Evolutionary conservation across 306 rosid species (phyloP).

Genomic region (Casuarina glauca): DNA sequence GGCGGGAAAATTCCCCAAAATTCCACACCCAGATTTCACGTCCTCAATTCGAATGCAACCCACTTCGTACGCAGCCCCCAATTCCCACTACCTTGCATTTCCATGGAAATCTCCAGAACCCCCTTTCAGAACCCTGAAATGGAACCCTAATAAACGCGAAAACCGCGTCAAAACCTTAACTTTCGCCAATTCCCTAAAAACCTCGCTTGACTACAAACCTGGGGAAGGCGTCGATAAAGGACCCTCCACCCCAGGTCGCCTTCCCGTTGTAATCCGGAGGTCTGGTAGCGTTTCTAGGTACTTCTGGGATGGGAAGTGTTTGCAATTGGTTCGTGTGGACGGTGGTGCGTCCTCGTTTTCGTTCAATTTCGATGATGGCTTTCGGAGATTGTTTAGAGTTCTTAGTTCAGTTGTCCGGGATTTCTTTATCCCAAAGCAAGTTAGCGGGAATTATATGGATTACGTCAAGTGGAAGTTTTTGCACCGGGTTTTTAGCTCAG

Average conservation of each 20-base stretch:
- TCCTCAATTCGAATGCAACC: slow-evolving; percentile 58
- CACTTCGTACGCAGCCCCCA: slow-evolving; percentile 39
- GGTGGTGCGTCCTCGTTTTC: too few relatives aligned
- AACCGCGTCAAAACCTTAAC: slow-evolving; percentile 23
- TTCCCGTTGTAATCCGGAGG: slow-evolving; percentile 43
- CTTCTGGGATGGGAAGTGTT: slow-evolving; percentile 57
- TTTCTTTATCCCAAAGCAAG: too few relatives aligned
- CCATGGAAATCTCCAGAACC: slow-evolving; percentile 46
- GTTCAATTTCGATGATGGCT: too few relatives aligned
- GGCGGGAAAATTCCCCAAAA: slow-evolving; percentile 30
- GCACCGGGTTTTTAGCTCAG: too few relatives aligned
- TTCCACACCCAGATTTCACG: not conserved
- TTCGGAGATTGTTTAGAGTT: too few relatives aligned
- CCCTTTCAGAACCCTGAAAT: slow-evolving; percentile 13
- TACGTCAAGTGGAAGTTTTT: too few relatives aligned
- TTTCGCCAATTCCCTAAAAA: slow-evolving; percentile 43
- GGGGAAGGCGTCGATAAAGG: slow-evolving; percentile 35
- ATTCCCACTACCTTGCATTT: slow-evolving; percentile 23
- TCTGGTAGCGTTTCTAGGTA: slow-evolving; percentile 63
- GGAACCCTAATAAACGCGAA: slow-evolving; percentile 25
- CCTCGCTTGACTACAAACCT: slow-evolving; percentile 47
- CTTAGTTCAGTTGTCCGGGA: too few relatives aligned
- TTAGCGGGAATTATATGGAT: too few relatives aligned
- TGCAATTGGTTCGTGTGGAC: too few relatives aligned
- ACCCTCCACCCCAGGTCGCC: slow-evolving; percentile 25